Evolutionary conservation across 352 stramenopile species (phyloP).

Genomic region (Globisporangium iwayamae): DNA sequence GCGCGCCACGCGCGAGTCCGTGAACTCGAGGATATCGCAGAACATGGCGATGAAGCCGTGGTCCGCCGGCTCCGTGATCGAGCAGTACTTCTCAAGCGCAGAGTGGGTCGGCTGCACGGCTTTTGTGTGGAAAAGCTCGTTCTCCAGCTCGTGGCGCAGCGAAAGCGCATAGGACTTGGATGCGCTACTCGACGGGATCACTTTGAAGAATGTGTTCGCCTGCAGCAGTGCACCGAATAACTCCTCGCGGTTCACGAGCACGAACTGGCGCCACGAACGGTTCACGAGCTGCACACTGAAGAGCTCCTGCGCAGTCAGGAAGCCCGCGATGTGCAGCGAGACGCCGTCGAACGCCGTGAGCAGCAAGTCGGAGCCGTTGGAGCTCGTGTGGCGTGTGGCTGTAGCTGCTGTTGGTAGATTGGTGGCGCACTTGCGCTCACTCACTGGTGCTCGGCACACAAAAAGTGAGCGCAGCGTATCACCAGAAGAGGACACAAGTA

Average conservation of each 20-base stretch:
- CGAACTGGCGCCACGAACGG: conserved; percentile 33
- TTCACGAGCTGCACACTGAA: conserved; percentile 39
- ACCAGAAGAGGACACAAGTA: conserved; percentile 3
- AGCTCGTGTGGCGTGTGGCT: neutral
- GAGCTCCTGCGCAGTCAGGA: conserved; percentile 45
- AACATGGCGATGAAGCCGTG: conserved; percentile 79
- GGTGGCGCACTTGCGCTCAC: too few relatives aligned
- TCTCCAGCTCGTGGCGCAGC: conserved; percentile 32
- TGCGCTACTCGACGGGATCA: conserved; percentile 37
- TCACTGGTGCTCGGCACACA: neutral
- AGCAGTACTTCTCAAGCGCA: conserved; percentile 55
- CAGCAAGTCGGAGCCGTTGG: conserved; percentile 23
- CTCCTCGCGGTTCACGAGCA: conserved; percentile 32
- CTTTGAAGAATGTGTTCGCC: conserved; percentile 28
- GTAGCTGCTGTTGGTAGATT: too few relatives aligned
- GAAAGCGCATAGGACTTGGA: conserved; percentile 61
- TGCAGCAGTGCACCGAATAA: conserved; percentile 39
- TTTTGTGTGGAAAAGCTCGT: conserved; percentile 46
- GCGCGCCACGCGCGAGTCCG: conserved; percentile 41
- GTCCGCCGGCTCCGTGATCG: conserved; percentile 29
- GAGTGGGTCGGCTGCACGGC: conserved; percentile 31
- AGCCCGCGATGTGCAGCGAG: conserved; percentile 46
- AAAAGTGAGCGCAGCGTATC: conserved; percentile 12
- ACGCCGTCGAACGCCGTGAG: conserved; percentile 44
- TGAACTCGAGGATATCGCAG: conserved; percentile 71